Evolutionary conservation across 2,329 filamentous ascomycete species (phyloP), one percentile per base, ranked within the genome.

Genomic region (Botrytis pseudocinerea): DNA sequence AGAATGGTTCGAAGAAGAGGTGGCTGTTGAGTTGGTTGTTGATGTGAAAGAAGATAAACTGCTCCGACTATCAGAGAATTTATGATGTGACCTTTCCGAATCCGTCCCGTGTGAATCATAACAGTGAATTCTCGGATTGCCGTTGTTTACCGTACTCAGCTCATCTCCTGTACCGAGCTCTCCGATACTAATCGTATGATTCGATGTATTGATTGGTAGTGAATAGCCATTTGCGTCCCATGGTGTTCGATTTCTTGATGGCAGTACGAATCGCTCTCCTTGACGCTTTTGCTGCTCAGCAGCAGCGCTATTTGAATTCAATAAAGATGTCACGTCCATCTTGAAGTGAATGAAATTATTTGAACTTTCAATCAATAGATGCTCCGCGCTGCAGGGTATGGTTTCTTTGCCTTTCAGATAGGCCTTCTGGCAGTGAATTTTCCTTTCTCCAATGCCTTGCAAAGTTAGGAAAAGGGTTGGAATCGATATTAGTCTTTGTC

Each of bases 171-270:
- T 46, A 20, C 20, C 28, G 40, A 54, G 35, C 46, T 48, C 57
- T 60, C 40, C 38, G 25, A 60, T 59, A 48, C 48, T 72, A 22
- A 68, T 70, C 61, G 70, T 61, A 59, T 65, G 76, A 32, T 74
- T 74, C 44, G 76, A 60, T 38, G 75, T 78, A 65, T 79, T 79
- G 46, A 81, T 76, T 12, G 80, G 80, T 61, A 82, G 74, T 73
- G 80, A 78, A 76, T 82, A 82, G 60, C 80, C 80, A 70, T 79
- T 80, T 32, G 80, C 80, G 74, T 82, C 80, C 80, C 80, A 82
- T 60, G 80, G 80, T 16, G 79, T 82, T 66, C 80, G 76, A 75
- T 76, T 81, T 54, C 78, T 74, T n/a, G 76, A 73, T 25, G 75
- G 76, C 16, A 72, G 73, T 51, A 71, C 76, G 28, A 73, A 75